Base-by-base conservation (phyloP, 495 filamentous ascomycete genomes). In the Astrothelium macrocarpum region DNA sequence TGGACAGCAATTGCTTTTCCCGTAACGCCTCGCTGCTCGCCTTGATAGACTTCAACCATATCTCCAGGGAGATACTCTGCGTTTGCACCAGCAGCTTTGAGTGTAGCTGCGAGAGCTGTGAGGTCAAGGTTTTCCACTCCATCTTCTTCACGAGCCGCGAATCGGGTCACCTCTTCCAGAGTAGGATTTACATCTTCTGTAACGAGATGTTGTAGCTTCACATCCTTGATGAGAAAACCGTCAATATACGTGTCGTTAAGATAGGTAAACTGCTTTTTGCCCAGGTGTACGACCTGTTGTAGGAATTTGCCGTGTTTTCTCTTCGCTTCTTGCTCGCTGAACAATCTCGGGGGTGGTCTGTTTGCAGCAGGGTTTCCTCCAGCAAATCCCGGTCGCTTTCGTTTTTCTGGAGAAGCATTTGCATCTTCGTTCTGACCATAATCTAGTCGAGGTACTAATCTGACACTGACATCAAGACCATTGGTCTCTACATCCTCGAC, bases 121-220 rank as follows among this genome's bases (percentile, higher is more conserved):
- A 99, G 82, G 77, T 99, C 95, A 32, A 99, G 79, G 64, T 94
- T 95, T 64, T 96, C 90, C 14, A 89, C 90, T 9, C 95, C 95
- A 71, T 97, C 93, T 61, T 95, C 93, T 32, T 83, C 84, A 31
- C 63, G 64, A 23, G 86, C 83, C n/a, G 91, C 87, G 74, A 97
- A 97, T 74, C 84, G 89, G 12, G 91, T 93, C 16, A 97, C 94
- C 72, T 99, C 95, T 73, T 97, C 94, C 32, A 99, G 79, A 0
- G 87, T 89, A 2, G 95, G 95, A 71, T 95, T 94, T 49, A 97
- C 95, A 69, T 92, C 86, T 70, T 90, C 90, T 28, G 90, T 88
- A 23, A 82, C 81, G 45, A 99, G 77, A 69, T 87, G 82, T 67
- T 90, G 89, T 59, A 97, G 86, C 69, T 91, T 94, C 79, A 96